These are phyloP conservation scores for Sclerotinia spermophila DNA, from an alignment of 2,329 filamentous ascomycete species.

Conservation along the genomic window DNA sequence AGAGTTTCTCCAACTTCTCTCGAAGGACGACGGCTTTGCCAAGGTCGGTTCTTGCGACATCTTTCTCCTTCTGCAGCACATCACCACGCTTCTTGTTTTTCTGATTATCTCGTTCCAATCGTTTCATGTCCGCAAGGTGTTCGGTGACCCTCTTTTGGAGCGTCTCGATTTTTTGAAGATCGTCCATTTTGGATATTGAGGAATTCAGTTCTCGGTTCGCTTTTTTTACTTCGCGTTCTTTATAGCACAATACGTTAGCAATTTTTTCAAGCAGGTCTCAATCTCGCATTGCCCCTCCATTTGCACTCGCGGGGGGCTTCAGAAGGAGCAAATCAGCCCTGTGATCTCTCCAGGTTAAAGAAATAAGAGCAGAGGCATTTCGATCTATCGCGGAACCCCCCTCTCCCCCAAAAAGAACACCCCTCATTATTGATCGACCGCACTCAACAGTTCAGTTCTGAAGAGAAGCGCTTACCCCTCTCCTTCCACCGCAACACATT, in stretches of 20 bases:
- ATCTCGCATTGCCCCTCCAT: conserved; percentile 30
- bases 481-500: conserved; percentile 11
- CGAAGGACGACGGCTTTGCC: conserved; percentile 88
- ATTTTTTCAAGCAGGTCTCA: conserved; percentile 12
- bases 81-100: conserved; percentile 97
- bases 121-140: conserved; percentile 90
- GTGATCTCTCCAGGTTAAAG: neutral
- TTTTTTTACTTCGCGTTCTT: conserved; percentile 91
- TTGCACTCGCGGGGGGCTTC: conserved; percentile 21
- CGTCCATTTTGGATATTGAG: conserved; percentile 86
- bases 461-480: conserved; percentile 19
- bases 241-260: conserved; percentile 30
- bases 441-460: conserved; percentile 8
- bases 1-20: conserved; percentile 95
- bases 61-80: conserved; percentile 93
- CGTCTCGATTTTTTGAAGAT: conserved; percentile 85
- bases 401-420: neutral
- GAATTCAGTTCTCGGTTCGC: conserved; percentile 87
- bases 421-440: neutral
- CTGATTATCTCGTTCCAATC: conserved; percentile 85
- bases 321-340: neutral
- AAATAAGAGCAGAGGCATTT: neutral
- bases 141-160: conserved; percentile 90
- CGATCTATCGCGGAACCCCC: neutral
- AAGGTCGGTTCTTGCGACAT: conserved; percentile 80